Percentiles rank a stretch among this genome's conserved stretches.
These are phyloP conservation scores for Cercis canadensis DNA, from an alignment of 306 rosid genomes.

Conservation along the genomic window DNA sequence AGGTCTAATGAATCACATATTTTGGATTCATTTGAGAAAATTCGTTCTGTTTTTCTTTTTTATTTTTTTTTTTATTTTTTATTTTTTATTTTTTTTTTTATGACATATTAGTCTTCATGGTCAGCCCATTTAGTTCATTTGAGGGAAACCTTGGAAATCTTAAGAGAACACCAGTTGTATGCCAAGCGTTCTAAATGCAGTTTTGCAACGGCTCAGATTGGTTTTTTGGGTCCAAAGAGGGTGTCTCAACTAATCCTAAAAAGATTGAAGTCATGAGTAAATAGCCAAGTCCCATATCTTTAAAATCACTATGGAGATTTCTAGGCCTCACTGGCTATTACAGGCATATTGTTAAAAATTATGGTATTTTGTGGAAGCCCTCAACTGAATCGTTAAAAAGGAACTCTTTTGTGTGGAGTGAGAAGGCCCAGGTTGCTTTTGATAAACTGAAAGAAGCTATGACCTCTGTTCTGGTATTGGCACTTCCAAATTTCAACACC, in stretches of 20 bases:
- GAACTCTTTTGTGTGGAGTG: neutral
- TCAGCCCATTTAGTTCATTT: neutral
- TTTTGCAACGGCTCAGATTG: neutral
- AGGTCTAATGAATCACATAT: neutral
- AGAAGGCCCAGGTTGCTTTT: neutral
- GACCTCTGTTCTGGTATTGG: neutral
- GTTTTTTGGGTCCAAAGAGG: neutral
- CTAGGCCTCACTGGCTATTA: neutral
- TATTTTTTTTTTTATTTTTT: too few relatives aligned
- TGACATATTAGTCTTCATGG: neutral
- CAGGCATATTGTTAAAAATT: neutral
- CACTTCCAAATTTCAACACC: neutral
- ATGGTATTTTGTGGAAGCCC: neutral
- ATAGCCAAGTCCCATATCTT: neutral
- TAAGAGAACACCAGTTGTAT: neutral
- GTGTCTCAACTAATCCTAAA: neutral
- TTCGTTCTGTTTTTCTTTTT: neutral
- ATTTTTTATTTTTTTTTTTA: too few relatives aligned
- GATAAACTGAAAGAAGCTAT: neutral
- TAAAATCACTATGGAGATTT: neutral
- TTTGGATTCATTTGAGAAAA: neutral
- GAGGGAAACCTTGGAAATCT: neutral
- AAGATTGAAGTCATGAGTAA: neutral
- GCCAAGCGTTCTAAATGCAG: neutral
- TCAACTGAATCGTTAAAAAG: too few relatives aligned